Percentiles rank a stretch among this genome's conserved stretches.
These are phyloP conservation scores for Ganoderma lingzhi DNA, from an alignment of 1,284 basidiomycete genomes.

Conservation along the genomic window DNA sequence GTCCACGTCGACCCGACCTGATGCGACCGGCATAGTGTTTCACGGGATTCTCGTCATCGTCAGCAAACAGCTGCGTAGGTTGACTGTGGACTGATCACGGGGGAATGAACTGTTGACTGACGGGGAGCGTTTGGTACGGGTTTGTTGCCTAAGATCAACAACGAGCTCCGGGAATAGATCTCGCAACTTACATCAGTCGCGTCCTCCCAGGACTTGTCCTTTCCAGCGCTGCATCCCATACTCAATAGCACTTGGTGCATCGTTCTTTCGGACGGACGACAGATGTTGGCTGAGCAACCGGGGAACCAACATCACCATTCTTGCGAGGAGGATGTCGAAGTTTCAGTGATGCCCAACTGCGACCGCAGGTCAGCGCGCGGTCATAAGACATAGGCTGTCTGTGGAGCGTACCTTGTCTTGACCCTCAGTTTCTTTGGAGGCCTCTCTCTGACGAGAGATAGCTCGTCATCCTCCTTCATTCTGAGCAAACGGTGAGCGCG, in stretches of 20 bases:
- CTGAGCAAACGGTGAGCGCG: constrained; percentile 75
- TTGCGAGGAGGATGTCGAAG: constrained; percentile 48
- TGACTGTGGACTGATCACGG: constrained; percentile 34
- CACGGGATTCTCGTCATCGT: constrained; percentile 42
- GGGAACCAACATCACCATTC: constrained; percentile 52
- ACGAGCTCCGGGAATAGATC: not conserved
- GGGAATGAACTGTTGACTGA: constrained; percentile 56
- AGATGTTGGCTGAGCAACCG: constrained; percentile 52
- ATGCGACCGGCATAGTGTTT: constrained; percentile 69
- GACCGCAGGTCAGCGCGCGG: not conserved
- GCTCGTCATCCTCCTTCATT: constrained; percentile 84
- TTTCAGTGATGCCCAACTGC: constrained; percentile 59
- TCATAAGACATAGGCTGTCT: not conserved
- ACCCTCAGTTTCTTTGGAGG: constrained; percentile 65
- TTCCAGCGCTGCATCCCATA: constrained; percentile 70
- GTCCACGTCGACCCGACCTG: constrained; percentile 84
- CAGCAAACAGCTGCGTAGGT: constrained; percentile 3
- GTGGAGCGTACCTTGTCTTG: constrained; percentile 51
- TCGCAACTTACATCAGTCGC: constrained; percentile 71
- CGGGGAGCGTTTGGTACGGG: constrained; percentile 63
- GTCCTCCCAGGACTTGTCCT: constrained; percentile 89
- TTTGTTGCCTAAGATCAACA: constrained; percentile 46
- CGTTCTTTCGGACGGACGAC: constrained; percentile 74
- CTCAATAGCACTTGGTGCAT: constrained; percentile 68
- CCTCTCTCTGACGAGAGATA: constrained; percentile 80